Evolutionary conservation across 2,329 filamentous ascomycete species (phyloP), one percentile per base, ranked within the genome.

Genomic region (Thielaviopsis musarum): DNA sequence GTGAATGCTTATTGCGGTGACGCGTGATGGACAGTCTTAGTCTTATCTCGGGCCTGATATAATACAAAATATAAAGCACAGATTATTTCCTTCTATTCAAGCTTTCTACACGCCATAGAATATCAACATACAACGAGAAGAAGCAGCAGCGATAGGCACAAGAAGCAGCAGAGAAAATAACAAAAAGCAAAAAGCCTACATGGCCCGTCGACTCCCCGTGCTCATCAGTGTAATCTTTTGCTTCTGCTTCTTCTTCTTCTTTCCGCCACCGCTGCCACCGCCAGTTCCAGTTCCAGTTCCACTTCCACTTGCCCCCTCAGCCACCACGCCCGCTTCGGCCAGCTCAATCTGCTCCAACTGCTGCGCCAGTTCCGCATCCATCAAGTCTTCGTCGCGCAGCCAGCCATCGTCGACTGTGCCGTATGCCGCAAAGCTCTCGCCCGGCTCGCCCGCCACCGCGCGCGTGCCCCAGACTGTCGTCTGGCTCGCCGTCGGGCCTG

Each of bases 391-490:
- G 1, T 84, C 88, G 65, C 87, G 84, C 17, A 91, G 74, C 91
- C 91, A 96, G 0, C 91, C 91, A 68, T 96, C 91, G 63, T 90
- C 82, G 2, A 70, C 62, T 68, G 68, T 13, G 71, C 70, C 12
- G 56, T 26, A 48, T 55, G 57, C 41, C 56, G 59, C 41, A 4
- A 62, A 28, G 28, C 70, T 70, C 28, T 82, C 66, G 12, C 79
- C 77, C 1, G 83, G 81, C 3, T 81, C 83, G 0, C 72, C 73
- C 0, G 82, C 74, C 2, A 95, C 73, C 0, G 79, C 82, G 3
- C 80, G 77, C 0, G 91, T 97, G n/a, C 91, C 91, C 91, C 91
- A 97, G 0, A 97, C 88, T 0, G 91, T 97, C 63, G 83, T 83
- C 49, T 80, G 75, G 0, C 82, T 81, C 6, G 82, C 84, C 19